Conservation (phyloP, 2,329 filamentous ascomycete genomes). For the Cordyceps farinosa region DNA sequence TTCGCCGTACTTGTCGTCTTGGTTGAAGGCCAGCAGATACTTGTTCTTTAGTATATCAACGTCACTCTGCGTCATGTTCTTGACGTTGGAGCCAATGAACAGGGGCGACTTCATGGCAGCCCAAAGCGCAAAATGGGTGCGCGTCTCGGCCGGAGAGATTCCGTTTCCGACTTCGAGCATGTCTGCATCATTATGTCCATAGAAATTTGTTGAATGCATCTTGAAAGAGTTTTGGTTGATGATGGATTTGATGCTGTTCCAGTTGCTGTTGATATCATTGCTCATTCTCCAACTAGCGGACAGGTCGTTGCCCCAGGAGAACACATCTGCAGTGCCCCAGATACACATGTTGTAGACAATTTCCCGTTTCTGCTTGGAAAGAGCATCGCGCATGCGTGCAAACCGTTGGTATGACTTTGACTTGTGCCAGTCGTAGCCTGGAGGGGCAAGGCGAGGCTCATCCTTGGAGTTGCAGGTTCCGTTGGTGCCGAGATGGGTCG, state of each 20-base stretch:
- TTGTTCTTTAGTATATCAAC: constrained; percentile 42
- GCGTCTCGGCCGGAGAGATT: constrained; percentile 42
- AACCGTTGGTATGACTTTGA: constrained; percentile 48
- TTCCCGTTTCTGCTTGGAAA: constrained; percentile 40
- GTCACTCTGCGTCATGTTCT: constrained; percentile 32
- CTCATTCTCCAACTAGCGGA: constrained; percentile 47
- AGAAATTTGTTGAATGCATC: constrained; percentile 43
- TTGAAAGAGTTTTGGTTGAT: constrained; percentile 48
- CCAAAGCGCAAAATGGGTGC: constrained; percentile 51
- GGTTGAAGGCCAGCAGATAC: constrained; percentile 40
- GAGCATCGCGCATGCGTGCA: constrained; percentile 48
- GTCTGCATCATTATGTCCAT: constrained; percentile 48
- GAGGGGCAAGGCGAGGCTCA: constrained; percentile 35
- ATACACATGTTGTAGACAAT: constrained; percentile 52
- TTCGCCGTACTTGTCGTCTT: constrained; percentile 40
- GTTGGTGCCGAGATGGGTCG: background rate
- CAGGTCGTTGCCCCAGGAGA: constrained; percentile 46
- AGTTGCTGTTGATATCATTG: constrained; percentile 38
- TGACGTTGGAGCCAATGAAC: constrained; percentile 44
- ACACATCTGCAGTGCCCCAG: constrained; percentile 50
- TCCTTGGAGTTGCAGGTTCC: constrained; percentile 22
- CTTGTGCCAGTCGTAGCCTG: constrained; percentile 47
- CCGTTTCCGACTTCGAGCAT: constrained; percentile 51
- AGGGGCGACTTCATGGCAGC: constrained; percentile 47
- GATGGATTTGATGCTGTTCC: constrained; percentile 36